phyloP scores from a whole-genome alignment of 768 basidiomycete genomes.

The Lactarius psammicola region DNA sequence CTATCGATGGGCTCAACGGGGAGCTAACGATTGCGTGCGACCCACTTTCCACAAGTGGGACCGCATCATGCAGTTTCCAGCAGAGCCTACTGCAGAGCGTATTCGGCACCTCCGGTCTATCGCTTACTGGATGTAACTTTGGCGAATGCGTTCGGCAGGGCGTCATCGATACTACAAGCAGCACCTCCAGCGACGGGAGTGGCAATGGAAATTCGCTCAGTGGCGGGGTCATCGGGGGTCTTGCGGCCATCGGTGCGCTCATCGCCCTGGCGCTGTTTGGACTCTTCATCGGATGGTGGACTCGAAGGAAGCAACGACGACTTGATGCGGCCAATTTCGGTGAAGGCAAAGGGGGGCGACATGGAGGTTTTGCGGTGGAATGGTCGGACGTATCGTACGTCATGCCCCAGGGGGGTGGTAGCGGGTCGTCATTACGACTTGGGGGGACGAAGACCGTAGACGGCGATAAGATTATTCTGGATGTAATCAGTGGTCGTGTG shows the following conservation, averaged over 20 bases:
- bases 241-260: slow-evolving; percentile 78
- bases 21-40: slow-evolving; percentile 68
- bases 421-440: slow-evolving; percentile 12
- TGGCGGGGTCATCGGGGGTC: slow-evolving; percentile 85
- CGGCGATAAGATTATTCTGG: slow-evolving; percentile 67
- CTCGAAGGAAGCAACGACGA: slow-evolving; percentile 61
- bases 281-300: slow-evolving; percentile 59
- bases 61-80: slow-evolving; percentile 71
- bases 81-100: slow-evolving; percentile 62
- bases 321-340: slow-evolving; percentile 32
- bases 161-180: slow-evolving; percentile 58
- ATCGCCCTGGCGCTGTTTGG: slow-evolving; percentile 54
- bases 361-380: slow-evolving; percentile 52
- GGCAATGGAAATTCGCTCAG: slow-evolving; percentile 48
- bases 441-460: slow-evolving; percentile 12
- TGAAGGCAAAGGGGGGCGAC: slow-evolving; percentile 42
- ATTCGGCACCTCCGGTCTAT: slow-evolving; percentile 75
- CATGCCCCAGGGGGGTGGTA: slow-evolving; percentile 39
- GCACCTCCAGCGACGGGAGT: slow-evolving; percentile 29
- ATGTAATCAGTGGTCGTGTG: slow-evolving; percentile 67
- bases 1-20: slow-evolving; percentile 66
- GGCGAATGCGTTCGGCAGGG: slow-evolving; percentile 88
- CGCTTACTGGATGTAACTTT: slow-evolving; percentile 69
- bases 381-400: slow-evolving; percentile 72
- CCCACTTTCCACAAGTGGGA: slow-evolving; percentile 42